Percentiles rank a stretch among this genome's conserved stretches.
These are phyloP conservation scores for Inga leiocalycina DNA, from an alignment of 306 rosid genomes.

Conservation along the genomic window DNA sequence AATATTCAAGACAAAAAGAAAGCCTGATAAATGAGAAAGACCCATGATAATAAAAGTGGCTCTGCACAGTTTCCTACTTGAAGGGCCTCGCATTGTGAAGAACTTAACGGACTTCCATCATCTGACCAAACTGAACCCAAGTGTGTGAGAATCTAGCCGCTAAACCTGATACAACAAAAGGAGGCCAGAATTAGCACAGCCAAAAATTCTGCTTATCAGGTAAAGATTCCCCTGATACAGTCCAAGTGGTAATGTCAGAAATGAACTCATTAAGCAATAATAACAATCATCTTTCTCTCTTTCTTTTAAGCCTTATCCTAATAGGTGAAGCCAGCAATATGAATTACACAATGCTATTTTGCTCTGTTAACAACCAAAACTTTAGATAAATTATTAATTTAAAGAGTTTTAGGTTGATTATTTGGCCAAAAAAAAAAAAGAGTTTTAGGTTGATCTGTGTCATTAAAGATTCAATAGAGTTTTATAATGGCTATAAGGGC, in stretches of 20 bases:
- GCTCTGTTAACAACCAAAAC: neutral
- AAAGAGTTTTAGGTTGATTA: neutral
- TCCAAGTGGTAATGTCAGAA: neutral
- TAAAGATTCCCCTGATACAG: neutral
- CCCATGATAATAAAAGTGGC: constrained; percentile 14
- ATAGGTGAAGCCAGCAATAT: neutral
- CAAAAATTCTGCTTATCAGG: neutral
- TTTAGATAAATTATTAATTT: too few relatives aligned
- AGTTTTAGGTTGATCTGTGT: too few relatives aligned
- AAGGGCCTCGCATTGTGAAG: constrained; percentile 37
- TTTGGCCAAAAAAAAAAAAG: too few relatives aligned
- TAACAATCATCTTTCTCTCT: neutral
- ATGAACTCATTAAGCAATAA: neutral
- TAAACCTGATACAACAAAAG: neutral
- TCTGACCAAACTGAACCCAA: constrained; percentile 28
- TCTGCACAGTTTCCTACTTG: constrained; percentile 12
- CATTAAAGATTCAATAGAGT: too few relatives aligned
- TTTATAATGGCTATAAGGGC: too few relatives aligned
- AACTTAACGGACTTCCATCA: constrained; percentile 33
- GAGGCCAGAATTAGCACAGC: neutral
- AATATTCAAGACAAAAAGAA: neutral
- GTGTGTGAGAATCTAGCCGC: constrained; percentile 24
- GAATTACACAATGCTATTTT: too few relatives aligned
- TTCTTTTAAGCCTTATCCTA: neutral
- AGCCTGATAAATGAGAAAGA: constrained; percentile 24